Percentiles rank a stretch among this genome's conserved stretches.
Evolutionary conservation across 495 filamentous ascomycete genomes (phyloP).

Genomic region (Xylaria sp.): DNA sequence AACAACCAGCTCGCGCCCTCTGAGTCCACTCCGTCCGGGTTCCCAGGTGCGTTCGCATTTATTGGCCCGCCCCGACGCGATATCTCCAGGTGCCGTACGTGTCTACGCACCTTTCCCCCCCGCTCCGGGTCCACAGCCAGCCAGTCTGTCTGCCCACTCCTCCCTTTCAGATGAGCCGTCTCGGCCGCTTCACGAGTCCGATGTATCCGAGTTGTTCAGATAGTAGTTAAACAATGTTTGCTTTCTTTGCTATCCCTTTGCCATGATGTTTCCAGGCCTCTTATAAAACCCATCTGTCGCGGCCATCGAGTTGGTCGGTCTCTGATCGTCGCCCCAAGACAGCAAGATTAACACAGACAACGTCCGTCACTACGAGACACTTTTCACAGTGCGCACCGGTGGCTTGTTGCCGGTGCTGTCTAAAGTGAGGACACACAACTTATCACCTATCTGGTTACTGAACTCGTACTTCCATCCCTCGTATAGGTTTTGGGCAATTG

Average conservation of each 20-base stretch:
- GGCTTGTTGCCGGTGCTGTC: neutral
- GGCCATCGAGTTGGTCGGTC: neutral
- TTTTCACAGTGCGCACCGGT: neutral
- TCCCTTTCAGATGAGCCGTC: conserved; percentile 4
- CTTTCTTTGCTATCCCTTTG: conserved; percentile 2
- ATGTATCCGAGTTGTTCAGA: neutral
- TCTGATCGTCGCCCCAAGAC: neutral
- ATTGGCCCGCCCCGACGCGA: conserved; percentile 6
- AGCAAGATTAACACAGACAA: conserved; percentile 6
- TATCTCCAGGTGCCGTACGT: neutral
- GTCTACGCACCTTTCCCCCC: neutral
- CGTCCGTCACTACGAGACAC: neutral
- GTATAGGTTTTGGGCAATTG: neutral
- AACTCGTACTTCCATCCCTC: neutral
- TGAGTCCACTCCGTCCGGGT: neutral
- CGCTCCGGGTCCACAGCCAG: conserved; percentile 12
- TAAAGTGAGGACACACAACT: neutral
- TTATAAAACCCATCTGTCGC: neutral
- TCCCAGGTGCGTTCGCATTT: neutral
- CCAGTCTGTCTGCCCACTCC: conserved; percentile 8
- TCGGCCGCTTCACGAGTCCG: conserved; percentile 16
- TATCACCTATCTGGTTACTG: neutral
- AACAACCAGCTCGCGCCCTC: neutral
- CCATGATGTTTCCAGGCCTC: neutral
- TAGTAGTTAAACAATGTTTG: neutral